Base-by-base conservation (phyloP, 306 rosid species). In the Heteromeles arbutifolia region DNA sequence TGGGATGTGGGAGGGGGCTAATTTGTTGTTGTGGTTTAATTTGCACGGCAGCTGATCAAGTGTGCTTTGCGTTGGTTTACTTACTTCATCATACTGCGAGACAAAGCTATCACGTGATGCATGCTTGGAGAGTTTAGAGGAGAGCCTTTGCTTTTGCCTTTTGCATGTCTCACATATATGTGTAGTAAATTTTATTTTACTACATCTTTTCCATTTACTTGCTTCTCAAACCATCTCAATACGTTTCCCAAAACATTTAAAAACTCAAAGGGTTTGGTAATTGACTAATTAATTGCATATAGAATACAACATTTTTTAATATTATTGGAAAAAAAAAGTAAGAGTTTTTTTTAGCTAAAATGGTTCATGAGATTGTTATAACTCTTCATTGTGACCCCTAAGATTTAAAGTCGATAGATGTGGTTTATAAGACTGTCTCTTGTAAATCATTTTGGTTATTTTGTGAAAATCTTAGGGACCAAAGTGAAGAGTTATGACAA, bases 41-140 rank as follows among this genome's bases (percentile, higher is more conserved):
- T 69, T 45, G 31, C 43, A 64, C 45, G 71, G 34, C 59, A 54
- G 67, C 62, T 68, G 68, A 50, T 53, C 72, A 65, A 26, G 32
- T 43, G 31, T 53, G 39, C 25, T 37, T 11, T 57, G 68, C 71
- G 80, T 19, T 28, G 24, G 31, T 65, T 65, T 65, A 58, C 28
- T 31, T 39, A 18, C 73, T 53, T 75, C 10, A 67, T n/a, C 52
- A 68, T 50, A 48, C 72, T 6, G 61, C 52, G 21, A 62, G 79
- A 75, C 73, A 80, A 74, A 54, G 74, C 69, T 78, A 74, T 53
- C 41, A 69, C 65, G 48, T 69, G 77, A 69, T 21, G 18, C 53
- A 14, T 4, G 8, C 21, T 48, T 15, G 54, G 54, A 48, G 21
- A 48, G 54, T 48, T 48, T 15, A 48, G 21, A 48, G 54, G 54